phyloP scores from a whole-genome alignment of 1,284 basidiomycete species.

The Rhodotorula sp. region DNA sequence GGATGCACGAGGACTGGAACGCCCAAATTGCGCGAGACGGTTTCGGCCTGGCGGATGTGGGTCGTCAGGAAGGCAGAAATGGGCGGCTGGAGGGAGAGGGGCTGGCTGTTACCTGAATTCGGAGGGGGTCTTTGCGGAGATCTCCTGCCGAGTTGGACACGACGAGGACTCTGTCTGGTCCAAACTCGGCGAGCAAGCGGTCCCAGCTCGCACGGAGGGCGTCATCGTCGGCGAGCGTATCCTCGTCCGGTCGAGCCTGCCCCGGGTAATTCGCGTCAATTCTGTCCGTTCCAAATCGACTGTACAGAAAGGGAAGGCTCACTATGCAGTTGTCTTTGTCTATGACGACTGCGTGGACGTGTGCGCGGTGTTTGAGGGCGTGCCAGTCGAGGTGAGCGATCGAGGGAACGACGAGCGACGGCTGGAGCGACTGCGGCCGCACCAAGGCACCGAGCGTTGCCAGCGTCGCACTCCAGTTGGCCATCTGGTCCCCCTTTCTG shows the following conservation, averaged over 20 bases:
- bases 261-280: too few species aligned
- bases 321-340: slow-evolving; percentile 98
- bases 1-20: slow-evolving; percentile 80
- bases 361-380: slow-evolving; percentile 65
- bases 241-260: slow-evolving; percentile 48
- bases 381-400: slow-evolving; percentile 83
- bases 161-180: slow-evolving; percentile 74
- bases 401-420: slow-evolving; percentile 27
- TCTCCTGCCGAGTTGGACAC: slow-evolving; percentile 94
- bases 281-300: too few species aligned
- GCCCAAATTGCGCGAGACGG: slow-evolving; percentile 70
- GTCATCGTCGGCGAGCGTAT: slow-evolving; percentile 38
- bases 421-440: slow-evolving; percentile 18
- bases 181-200: slow-evolving; percentile 70
- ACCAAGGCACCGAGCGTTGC: slow-evolving; percentile 23
- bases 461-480: slow-evolving; percentile 30
- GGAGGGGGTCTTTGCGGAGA: slow-evolving; percentile 65
- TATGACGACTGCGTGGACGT: slow-evolving; percentile 83
- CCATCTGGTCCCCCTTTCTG: slow-evolving; percentile 3
- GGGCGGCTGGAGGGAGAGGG: too few species aligned
- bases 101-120: slow-evolving; percentile 64
- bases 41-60: slow-evolving; percentile 73
- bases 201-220: slow-evolving; percentile 64
- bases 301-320: too few species aligned
- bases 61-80: too few species aligned